phyloP scores from a whole-genome alignment of 495 filamentous ascomycete genomes.

The Cudoniella acicularis region DNA sequence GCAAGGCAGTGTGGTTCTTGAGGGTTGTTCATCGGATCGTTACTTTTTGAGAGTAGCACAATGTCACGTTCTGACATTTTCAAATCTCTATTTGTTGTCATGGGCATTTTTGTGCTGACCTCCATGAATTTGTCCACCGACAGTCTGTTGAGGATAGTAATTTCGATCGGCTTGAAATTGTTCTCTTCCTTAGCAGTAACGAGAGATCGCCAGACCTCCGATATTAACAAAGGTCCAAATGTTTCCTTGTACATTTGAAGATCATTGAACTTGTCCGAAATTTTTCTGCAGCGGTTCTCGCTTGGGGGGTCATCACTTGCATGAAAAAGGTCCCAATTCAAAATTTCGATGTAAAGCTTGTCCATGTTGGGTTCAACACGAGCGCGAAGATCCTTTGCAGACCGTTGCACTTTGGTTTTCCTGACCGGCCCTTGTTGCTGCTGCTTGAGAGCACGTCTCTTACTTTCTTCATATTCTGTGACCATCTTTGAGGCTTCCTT shows the following conservation, averaged over 20 bases:
- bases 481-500: conserved; percentile 42
- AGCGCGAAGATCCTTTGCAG: conserved; percentile 89
- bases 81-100: conserved; percentile 63
- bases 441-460: conserved; percentile 46
- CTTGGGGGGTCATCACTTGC: conserved; percentile 77
- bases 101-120: conserved; percentile 76
- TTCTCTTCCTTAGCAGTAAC: conserved; percentile 85
- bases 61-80: conserved; percentile 82
- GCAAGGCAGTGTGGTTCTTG: conserved; percentile 78
- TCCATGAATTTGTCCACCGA: conserved; percentile 92
- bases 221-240: conserved; percentile 84
- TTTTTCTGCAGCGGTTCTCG: conserved; percentile 64
- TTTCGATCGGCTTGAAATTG: conserved; percentile 69
- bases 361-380: conserved; percentile 87
- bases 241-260: conserved; percentile 78
- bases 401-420: conserved; percentile 71
- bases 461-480: conserved; percentile 51
- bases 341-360: conserved; percentile 74
- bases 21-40: conserved; percentile 57
- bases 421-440: conserved; percentile 65
- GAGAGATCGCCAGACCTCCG: conserved; percentile 95
- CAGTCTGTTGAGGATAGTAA: conserved; percentile 80
- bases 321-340: conserved; percentile 93
- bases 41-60: conserved; percentile 71
- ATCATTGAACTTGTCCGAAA: conserved; percentile 71